Evolutionary conservation across 2,329 filamentous ascomycete species (phyloP).

Genomic region (Ophiocordyceps sinensis): DNA sequence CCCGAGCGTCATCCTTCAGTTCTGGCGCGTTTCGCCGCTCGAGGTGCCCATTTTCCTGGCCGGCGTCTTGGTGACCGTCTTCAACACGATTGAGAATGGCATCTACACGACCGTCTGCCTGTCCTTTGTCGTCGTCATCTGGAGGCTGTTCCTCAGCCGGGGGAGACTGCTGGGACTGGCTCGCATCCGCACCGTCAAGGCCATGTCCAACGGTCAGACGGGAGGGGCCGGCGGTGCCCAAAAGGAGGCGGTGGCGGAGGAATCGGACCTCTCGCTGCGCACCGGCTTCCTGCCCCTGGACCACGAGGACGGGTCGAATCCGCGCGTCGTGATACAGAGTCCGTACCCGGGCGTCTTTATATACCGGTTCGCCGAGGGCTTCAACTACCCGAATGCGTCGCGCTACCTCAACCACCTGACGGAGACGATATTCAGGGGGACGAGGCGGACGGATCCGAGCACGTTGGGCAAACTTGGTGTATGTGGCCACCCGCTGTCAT

Average conservation of each 20-base stretch:
- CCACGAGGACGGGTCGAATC: slow-evolving; percentile 36
- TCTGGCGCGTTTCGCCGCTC: slow-evolving; percentile 72
- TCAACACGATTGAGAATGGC: slow-evolving; percentile 68
- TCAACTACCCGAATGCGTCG: slow-evolving; percentile 41
- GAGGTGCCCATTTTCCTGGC: slow-evolving; percentile 77
- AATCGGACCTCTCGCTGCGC: slow-evolving; percentile 27
- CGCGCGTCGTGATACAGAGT: slow-evolving; percentile 25
- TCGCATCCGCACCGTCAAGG: slow-evolving; percentile 73
- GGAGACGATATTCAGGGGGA: slow-evolving; percentile 28
- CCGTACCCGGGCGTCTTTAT: slow-evolving; percentile 40
- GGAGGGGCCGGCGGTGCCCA: slow-evolving; percentile 3
- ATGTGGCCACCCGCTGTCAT: slow-evolving; percentile 10
- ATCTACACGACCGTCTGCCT: slow-evolving; percentile 68
- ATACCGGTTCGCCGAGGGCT: slow-evolving; percentile 39
- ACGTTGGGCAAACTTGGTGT: slow-evolving; percentile 31
- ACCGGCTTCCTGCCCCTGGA: slow-evolving; percentile 32
- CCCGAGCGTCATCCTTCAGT: slow-evolving; percentile 71
- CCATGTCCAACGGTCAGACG: slow-evolving; percentile 41
- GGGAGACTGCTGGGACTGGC: slow-evolving; percentile 70
- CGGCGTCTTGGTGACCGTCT: slow-evolving; percentile 71
- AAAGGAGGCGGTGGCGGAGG: slow-evolving; percentile 21
- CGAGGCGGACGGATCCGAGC: slow-evolving; percentile 27
- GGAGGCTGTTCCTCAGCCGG: slow-evolving; percentile 62
- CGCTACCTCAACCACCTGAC: slow-evolving; percentile 35
- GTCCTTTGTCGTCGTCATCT: slow-evolving; percentile 58